Evolutionary conservation across 2,329 filamentous ascomycete species (phyloP), one percentile per base, ranked within the genome.

Genomic region (Fusarium tjaetaba): DNA sequence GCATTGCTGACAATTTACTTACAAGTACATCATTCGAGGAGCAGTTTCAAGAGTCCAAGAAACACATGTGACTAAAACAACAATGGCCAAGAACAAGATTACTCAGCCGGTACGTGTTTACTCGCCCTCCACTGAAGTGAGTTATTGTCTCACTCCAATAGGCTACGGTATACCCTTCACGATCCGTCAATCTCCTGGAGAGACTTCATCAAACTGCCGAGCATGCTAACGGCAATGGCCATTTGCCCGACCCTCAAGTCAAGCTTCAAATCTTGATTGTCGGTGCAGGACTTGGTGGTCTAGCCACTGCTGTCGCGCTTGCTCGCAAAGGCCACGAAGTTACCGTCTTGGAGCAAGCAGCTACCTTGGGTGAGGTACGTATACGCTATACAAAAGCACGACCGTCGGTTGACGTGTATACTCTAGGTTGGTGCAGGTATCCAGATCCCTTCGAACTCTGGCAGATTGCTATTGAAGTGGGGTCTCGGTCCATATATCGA

Each of bases 321-420:
- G 42, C 63, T 1, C 63, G 49, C 3, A 30, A 41, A 38, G 63
- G 61, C 1, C 49, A 66, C 26, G 5, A 58, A 2, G 61, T 66
- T 0, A 30, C 26, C 0, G 49, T 66, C 2, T 22, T 66, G 6
- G 63, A 66, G 11, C 63, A 66, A 1, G 61, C 63, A 14, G 41
- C 42, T 2, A 26, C 11, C 11, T 22, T 66, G 13, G 49, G 49
- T 0, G 63, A 66, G 41, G 63, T 64, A 41, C 2, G 39, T 39
- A 4, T 11, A 4, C 3, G 8, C 0, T 6, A 22, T 10, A 6
- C 1, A 4, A 38, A 3, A 7, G 1, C 0, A 3, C 1, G 7
- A 11, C 14, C 1, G 0, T 3, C 11, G 0, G 3, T 3, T 53
- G 28, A 55, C 10, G 2, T 4, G 4, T 11, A 2, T 22, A 5